Evolutionary conservation across 805 yeast genomes (phyloP), one percentile per base, ranked within the genome.

Genomic region (Jamesozyma piceae): DNA sequence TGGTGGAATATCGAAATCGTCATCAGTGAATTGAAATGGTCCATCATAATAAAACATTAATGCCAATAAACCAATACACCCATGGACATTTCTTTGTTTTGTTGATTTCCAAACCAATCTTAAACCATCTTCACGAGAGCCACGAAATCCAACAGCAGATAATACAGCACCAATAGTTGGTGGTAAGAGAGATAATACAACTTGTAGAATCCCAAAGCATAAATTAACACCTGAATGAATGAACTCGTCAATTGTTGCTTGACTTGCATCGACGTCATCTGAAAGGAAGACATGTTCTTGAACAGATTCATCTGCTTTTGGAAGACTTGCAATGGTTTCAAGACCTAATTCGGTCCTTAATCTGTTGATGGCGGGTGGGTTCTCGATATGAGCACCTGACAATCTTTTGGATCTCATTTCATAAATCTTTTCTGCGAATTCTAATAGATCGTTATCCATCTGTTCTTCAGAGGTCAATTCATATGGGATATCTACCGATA

Each of bases 1-100:
- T 1, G 62, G 54, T 1, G 73, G 80, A 21, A 76, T 62, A 62
- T 75, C 80, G 49, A 82, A 82, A 49, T 83, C 87, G 27, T 80
- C 82, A 63, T 90, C 97, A 17, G 89, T 80, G 57, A 86, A 87
- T 61, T 89, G 96, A 62, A 90, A 82, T 2, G 97, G 97, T 1
- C 97, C 97, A 60, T 90, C 96, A 58, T 89, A 92, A 58, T 86
- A 90, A 26, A 87, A 84, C 50, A 90, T 69, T 39, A 90, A 68
- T 6, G 83, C 89, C 43, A 89, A 69, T 17, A 88, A 64, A 1
- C 94, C 96, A 49, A 90, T 74, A 45, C 92, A 89, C 33, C 97
- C 97, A 62, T 90, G 97, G 45, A 92, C 82, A 54, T 92, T 92
- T 55, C 94, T 71, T 48, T 77, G 78, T 39, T 79, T 75, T 1